These are phyloP conservation scores for Puccinia coronata DNA, from an alignment of 1,284 basidiomycete genomes.

Conservation along the genomic window DNA sequence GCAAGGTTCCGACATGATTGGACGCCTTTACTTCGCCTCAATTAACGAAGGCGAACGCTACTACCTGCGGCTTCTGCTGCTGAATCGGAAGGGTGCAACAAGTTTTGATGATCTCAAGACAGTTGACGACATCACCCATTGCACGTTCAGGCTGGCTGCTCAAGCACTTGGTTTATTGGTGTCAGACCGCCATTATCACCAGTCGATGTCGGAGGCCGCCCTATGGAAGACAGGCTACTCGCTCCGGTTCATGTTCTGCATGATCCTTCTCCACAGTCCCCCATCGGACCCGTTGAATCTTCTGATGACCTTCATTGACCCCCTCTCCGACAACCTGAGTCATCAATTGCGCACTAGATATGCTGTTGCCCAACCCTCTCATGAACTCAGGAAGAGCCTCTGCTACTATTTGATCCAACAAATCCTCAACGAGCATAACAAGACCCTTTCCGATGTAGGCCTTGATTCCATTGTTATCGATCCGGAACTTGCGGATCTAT, in stretches of 20 bases:
- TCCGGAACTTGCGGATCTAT: neutral
- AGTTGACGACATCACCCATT: neutral
- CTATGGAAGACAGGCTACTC: no score
- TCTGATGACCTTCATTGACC: neutral
- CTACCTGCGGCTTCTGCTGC: conserved; percentile 59
- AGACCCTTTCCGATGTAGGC: neutral
- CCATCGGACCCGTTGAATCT: neutral
- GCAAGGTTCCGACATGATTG: neutral
- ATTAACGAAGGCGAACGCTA: conserved; percentile 60
- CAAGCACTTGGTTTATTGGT: neutral
- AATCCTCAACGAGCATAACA: neutral
- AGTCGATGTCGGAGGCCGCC: neutral
- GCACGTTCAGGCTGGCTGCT: neutral
- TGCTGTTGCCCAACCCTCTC: neutral
- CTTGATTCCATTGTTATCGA: no score
- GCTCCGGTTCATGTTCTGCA: neutral
- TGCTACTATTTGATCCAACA: neutral
- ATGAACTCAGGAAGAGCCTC: neutral
- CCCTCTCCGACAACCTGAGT: neutral
- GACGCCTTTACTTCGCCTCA: conserved; percentile 59
- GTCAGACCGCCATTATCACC: neutral
- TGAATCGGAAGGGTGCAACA: neutral
- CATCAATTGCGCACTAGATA: neutral
- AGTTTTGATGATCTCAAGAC: conserved; percentile 3
- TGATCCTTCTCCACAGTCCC: neutral